Evolutionary conservation across 768 basidiomycete species (phyloP).

Genomic region (Flagelloscypha sp.): DNA sequence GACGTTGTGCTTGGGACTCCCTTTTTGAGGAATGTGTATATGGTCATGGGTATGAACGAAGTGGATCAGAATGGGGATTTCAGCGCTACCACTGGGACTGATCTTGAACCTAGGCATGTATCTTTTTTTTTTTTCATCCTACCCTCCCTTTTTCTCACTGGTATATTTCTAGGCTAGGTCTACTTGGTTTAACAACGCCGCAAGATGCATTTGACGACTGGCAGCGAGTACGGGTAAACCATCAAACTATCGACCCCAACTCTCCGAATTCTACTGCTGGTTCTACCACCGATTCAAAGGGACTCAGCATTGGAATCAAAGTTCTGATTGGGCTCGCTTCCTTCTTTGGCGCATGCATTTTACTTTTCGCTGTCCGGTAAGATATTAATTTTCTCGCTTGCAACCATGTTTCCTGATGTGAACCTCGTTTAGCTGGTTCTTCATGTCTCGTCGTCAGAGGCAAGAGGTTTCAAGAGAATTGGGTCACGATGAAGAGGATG

Average conservation of each 20-base stretch:
- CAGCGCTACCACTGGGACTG: too few relatives aligned
- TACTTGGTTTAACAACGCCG: slow-evolving; percentile 56
- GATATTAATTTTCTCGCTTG: too few relatives aligned
- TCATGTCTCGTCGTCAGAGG: too few relatives aligned
- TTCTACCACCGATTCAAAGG: slow-evolving; percentile 21
- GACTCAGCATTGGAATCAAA: slow-evolving; percentile 50
- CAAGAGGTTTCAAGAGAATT: too few relatives aligned
- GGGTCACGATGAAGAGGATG: too few relatives aligned
- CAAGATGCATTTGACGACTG: slow-evolving; percentile 60
- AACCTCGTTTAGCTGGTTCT: too few relatives aligned
- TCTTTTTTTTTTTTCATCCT: too few relatives aligned
- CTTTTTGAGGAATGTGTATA: slow-evolving; percentile 70
- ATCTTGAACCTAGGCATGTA: too few relatives aligned
- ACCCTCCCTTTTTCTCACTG: too few relatives aligned
- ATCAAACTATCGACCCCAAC: slow-evolving; percentile 40
- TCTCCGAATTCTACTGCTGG: slow-evolving; percentile 6
- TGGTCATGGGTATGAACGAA: slow-evolving; percentile 59
- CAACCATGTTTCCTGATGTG: too few relatives aligned
- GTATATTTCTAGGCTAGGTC: slow-evolving; percentile 54
- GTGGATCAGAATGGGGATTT: slow-evolving; percentile 39
- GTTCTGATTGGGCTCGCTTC: slow-evolving; percentile 52
- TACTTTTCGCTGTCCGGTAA: slow-evolving; percentile 49
- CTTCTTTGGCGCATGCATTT: slow-evolving; percentile 48
- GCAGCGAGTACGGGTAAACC: slow-evolving; percentile 56
- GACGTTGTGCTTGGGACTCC: slow-evolving; percentile 78